Evolutionary conservation across 2,329 filamentous ascomycete species (phyloP).

Genomic region (Mollisia scopiformis): DNA sequence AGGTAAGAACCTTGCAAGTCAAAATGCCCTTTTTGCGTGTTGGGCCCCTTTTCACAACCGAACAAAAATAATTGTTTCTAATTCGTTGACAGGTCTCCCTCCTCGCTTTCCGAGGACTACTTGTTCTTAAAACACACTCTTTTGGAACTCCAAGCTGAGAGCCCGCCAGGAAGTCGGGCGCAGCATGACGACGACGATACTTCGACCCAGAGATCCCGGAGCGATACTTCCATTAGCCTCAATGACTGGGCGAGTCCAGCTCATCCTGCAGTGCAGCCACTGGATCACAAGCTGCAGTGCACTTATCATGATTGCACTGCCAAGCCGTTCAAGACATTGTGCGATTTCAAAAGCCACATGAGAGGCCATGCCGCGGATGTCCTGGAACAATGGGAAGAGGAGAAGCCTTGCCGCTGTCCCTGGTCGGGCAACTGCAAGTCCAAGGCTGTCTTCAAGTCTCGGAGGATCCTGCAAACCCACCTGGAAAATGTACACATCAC

Average conservation of each 20-base stretch:
- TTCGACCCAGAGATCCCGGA: background rate
- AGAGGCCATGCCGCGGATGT: slow-evolving; percentile 2
- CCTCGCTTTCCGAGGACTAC: background rate
- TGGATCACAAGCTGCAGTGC: background rate
- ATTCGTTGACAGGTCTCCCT: background rate
- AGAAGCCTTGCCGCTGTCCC: slow-evolving; percentile 5
- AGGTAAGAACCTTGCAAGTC: background rate
- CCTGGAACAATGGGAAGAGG: slow-evolving; percentile 1
- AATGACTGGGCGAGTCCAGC: background rate
- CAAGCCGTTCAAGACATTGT: background rate
- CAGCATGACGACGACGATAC: background rate
- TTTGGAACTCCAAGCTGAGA: background rate
- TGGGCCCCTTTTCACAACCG: background rate
- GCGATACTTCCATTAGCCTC: background rate
- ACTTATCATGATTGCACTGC: slow-evolving; percentile 1
- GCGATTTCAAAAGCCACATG: slow-evolving; percentile 10
- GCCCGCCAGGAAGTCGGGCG: background rate
- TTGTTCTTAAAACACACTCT: background rate
- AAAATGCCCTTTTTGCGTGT: slow-evolving; percentile 1
- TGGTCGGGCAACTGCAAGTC: slow-evolving; percentile 11
- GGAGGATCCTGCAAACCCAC: slow-evolving; percentile 4
- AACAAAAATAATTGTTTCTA: background rate
- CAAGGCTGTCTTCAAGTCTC: slow-evolving; percentile 13
- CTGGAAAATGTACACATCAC: slow-evolving; percentile 12
- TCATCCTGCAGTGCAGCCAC: background rate